Evolutionary conservation across 148 eudicot genomes (phyloP).

Genomic region (Cornus suecica): DNA sequence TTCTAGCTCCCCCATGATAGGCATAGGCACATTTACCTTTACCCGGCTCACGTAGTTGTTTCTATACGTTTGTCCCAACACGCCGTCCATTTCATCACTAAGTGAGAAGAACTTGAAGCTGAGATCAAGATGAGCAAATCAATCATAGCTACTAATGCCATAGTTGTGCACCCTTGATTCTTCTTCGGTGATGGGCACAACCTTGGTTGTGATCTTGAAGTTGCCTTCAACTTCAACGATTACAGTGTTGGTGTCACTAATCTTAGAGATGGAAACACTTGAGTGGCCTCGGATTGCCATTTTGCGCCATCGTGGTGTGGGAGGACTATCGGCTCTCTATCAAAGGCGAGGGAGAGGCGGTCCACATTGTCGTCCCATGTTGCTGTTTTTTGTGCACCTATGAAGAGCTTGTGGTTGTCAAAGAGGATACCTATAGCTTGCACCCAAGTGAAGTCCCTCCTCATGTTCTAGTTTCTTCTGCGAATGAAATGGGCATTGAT

Average conservation of each 20-base stretch:
- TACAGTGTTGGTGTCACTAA: slow-evolving; percentile 25
- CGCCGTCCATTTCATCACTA: slow-evolving; percentile 34
- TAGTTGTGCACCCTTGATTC: slow-evolving; percentile 47
- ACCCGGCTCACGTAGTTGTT: slow-evolving; percentile 37
- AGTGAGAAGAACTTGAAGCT: slow-evolving; percentile 38
- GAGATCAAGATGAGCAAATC: slow-evolving; percentile 50
- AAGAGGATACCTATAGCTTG: slow-evolving; percentile 51
- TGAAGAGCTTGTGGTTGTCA: slow-evolving; percentile 33
- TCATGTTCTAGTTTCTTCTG: slow-evolving; percentile 25
- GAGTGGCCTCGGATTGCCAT: slow-evolving; percentile 28
- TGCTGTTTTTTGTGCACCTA: slow-evolving; percentile 40
- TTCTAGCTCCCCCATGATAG: slow-evolving; percentile 37
- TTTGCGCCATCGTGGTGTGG: slow-evolving; percentile 14
- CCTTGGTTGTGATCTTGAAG: slow-evolving; percentile 35
- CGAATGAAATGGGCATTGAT: slow-evolving; percentile 57
- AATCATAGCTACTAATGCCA: slow-evolving; percentile 34
- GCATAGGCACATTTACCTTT: slow-evolving; percentile 36
- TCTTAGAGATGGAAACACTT: slow-evolving; percentile 31
- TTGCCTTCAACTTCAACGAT: slow-evolving; percentile 29
- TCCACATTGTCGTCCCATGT: slow-evolving; percentile 38
- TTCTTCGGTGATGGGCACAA: slow-evolving; percentile 43
- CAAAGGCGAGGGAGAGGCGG: slow-evolving; percentile 34
- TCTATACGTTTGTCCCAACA: slow-evolving; percentile 50
- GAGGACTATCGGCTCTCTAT: slow-evolving; percentile 31
- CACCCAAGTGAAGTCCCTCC: slow-evolving; percentile 56